Evolutionary conservation across 2,329 filamentous ascomycete species (phyloP), one percentile per base, ranked within the genome.

Genomic region (Nothophaeocryptopus gaeumannii): DNA sequence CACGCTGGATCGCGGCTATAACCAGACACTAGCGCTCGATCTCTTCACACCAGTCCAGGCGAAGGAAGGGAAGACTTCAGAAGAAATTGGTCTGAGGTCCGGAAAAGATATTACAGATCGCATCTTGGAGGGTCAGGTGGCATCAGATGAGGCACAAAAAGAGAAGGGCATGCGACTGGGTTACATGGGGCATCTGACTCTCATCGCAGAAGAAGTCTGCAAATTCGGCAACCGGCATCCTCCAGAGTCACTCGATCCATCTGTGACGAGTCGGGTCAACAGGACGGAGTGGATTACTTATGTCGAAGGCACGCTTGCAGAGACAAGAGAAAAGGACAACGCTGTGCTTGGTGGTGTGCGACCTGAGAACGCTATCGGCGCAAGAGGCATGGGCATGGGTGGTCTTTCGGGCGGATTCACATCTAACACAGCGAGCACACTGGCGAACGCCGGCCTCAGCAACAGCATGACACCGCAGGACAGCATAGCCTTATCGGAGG

Each of bases 121-220:
- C 57, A 96, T 99, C 63, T 88, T 97, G 61, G 85, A 91, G 59
- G 93, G 93, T 39, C 93, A 99, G 70, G 80, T 81, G 55, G 83
- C 84, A 40, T 96, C 89, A 60, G 92, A 97, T 63, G 85, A 88
- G 67, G 88, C 89, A 0, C 89, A 97, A 70, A 76, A 80, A 51
- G 83, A 86, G 65, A 89, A 82, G 57, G 90, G 88, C 69, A 96
- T 95, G 71, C 86, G 93, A 41, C 84, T 97, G 69, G 93, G 93
- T 35, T 99, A 97, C 73, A 99, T 99, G 91, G 93, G 93, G 2
- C 93, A 99, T 69, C 77, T 99, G 43, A 99, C 93, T 0, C 80
- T 99, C 26, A 96, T 99, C 53, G 92, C 93, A 29, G 93, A 99
- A 70, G 93, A 99, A 70, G 93, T 99, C 13, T 90, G 97, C 66